Evolutionary conservation across 139 green algal species (phyloP).

Genomic region (Closterium sp.): DNA sequence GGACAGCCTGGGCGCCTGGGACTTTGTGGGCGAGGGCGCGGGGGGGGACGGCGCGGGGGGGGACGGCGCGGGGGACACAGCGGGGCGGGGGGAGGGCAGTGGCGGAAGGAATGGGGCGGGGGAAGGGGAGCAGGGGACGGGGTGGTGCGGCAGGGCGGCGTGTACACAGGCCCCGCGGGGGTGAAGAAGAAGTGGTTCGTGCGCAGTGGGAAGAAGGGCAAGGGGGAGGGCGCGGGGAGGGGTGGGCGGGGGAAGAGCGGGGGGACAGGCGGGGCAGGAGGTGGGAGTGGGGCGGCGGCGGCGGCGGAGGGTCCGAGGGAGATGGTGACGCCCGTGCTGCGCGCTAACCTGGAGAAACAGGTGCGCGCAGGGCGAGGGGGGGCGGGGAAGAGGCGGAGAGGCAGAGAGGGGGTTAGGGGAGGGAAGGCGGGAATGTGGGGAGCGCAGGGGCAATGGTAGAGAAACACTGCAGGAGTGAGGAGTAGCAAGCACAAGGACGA

Average conservation of each 20-base stretch:
- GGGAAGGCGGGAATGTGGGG: background rate
- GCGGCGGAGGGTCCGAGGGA: conserved; percentile 23
- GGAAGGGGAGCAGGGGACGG: background rate
- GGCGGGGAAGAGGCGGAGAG: background rate
- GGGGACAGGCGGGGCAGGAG: background rate
- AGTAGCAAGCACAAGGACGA: background rate
- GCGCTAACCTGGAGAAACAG: conserved; percentile 41
- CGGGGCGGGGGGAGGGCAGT: background rate
- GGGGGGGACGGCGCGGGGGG: background rate
- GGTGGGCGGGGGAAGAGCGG: background rate
- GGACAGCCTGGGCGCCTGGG: background rate
- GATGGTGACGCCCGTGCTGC: conserved; percentile 37
- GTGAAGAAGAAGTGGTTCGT: conserved; percentile 37
- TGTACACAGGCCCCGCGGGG: background rate
- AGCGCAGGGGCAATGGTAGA: background rate
- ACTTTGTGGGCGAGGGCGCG: conserved; percentile 6
- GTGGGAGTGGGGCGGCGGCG: background rate
- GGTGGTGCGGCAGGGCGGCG: background rate
- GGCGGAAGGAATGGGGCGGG: background rate
- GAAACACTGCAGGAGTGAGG: background rate
- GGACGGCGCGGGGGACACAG: background rate
- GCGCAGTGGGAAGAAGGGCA: background rate
- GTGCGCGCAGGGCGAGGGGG: background rate
- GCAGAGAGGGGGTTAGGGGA: background rate
- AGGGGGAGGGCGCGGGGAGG: background rate